These are phyloP conservation scores for Lactifluus pinguis DNA, from an alignment of 768 basidiomycete genomes.

Conservation along the genomic window DNA sequence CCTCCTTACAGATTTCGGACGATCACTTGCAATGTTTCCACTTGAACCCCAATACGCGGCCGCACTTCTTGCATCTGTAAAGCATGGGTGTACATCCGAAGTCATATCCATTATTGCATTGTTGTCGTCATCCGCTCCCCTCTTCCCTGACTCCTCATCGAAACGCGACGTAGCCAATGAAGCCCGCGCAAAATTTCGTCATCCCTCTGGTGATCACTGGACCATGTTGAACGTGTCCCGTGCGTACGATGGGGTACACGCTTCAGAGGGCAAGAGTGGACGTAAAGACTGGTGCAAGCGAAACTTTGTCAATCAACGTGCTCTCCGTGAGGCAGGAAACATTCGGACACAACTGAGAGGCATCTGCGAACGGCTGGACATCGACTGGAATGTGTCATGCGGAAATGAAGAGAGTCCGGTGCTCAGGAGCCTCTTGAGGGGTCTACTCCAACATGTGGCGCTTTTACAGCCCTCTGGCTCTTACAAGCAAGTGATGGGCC, in stretches of 20 bases:
- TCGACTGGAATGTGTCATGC: constrained; percentile 51
- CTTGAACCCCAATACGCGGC: constrained; percentile 82
- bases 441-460: constrained; percentile 77
- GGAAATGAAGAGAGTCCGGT: constrained; percentile 62
- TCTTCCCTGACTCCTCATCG: constrained; percentile 71
- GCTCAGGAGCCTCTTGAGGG: constrained; percentile 61
- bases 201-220: constrained; percentile 84
- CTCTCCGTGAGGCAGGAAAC: constrained; percentile 66
- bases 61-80: constrained; percentile 68
- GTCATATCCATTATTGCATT: constrained; percentile 80
- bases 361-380: constrained; percentile 48
- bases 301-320: constrained; percentile 76
- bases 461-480: constrained; percentile 76
- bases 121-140: constrained; percentile 68
- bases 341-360: constrained; percentile 72
- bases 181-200: constrained; percentile 68
- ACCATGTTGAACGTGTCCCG: constrained; percentile 80
- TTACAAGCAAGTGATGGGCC: constrained; percentile 78
- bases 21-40: constrained; percentile 83
- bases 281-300: constrained; percentile 74
- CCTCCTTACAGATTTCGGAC: constrained; percentile 62
- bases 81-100: constrained; percentile 64
- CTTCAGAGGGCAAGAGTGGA: constrained; percentile 36
- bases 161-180: constrained; percentile 64
- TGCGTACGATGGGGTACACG: constrained; percentile 65